Conservation (phyloP, 257 asterid genomes). For the Solanum pinnatisectum region DNA sequence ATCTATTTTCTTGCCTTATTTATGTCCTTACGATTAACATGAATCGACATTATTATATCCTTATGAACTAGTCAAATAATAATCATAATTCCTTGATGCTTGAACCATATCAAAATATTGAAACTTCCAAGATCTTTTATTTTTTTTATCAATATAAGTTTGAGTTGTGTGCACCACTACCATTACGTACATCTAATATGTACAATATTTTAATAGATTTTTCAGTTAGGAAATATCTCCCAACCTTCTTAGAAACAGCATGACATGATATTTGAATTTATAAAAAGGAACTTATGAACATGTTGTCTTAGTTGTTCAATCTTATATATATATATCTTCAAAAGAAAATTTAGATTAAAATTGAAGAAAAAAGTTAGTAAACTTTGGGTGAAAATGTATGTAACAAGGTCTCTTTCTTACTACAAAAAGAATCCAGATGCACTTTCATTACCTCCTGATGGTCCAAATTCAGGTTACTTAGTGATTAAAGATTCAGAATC, state of each 20-base stretch:
- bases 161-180: neutral
- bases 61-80: neutral
- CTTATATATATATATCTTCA: neutral
- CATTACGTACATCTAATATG: neutral
- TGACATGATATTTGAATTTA: neutral
- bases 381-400: conserved; percentile 25
- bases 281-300: neutral
- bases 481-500: conserved; percentile 58
- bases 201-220: neutral
- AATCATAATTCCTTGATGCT: neutral
- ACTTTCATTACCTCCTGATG: conserved; percentile 23
- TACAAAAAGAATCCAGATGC: conserved; percentile 21
- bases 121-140: neutral
- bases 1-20: neutral
- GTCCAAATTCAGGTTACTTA: conserved; percentile 56
- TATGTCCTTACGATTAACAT: neutral
- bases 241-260: neutral
- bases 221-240: neutral
- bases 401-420: conserved; percentile 49
- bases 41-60: neutral
- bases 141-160: too few relatives aligned
- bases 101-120: neutral
- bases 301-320: neutral
- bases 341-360: neutral
- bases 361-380: neutral